Evolutionary conservation across 306 rosid species (phyloP).

Genomic region (Gleditsia sinensis): DNA sequence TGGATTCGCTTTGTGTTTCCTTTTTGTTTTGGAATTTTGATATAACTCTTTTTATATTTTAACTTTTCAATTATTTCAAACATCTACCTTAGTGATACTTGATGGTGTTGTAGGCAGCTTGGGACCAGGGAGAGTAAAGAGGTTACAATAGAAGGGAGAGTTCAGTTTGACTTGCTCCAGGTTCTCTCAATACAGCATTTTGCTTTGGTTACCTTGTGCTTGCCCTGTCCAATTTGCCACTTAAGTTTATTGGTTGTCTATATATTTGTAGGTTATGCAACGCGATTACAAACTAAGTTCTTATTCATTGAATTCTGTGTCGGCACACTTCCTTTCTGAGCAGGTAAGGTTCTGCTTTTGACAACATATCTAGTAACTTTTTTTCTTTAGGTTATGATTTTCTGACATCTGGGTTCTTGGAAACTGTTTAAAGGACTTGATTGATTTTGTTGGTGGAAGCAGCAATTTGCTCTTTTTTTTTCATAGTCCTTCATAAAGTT

Average conservation of each 20-base stretch:
- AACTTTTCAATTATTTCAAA: background rate
- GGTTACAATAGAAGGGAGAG: slow-evolving; percentile 92
- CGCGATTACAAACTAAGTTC: slow-evolving; percentile 95
- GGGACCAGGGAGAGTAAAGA: slow-evolving; percentile 99
- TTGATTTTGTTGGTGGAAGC: slow-evolving; percentile 4
- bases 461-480: background rate
- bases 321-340: slow-evolving; percentile 95
- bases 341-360: slow-evolving; percentile 60
- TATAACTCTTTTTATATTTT: background rate
- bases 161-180: slow-evolving; percentile 98
- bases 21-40: background rate
- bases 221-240: slow-evolving; percentile 19
- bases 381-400: slow-evolving; percentile 21
- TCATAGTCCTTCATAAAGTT: background rate
- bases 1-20: background rate
- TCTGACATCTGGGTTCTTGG: background rate
- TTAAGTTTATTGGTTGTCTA: slow-evolving; percentile 36
- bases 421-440: background rate
- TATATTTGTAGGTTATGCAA: slow-evolving; percentile 70
- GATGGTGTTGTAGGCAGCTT: slow-evolving; percentile 66
- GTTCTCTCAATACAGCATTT: slow-evolving; percentile 44
- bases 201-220: slow-evolving; percentile 32
- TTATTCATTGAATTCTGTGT: slow-evolving; percentile 93
- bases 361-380: slow-evolving; percentile 29
- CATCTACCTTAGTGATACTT: slow-evolving; percentile 31